Evolutionary conservation across 73 alveolate species (phyloP).

Genomic region (Paramecium pentaurelia): DNA sequence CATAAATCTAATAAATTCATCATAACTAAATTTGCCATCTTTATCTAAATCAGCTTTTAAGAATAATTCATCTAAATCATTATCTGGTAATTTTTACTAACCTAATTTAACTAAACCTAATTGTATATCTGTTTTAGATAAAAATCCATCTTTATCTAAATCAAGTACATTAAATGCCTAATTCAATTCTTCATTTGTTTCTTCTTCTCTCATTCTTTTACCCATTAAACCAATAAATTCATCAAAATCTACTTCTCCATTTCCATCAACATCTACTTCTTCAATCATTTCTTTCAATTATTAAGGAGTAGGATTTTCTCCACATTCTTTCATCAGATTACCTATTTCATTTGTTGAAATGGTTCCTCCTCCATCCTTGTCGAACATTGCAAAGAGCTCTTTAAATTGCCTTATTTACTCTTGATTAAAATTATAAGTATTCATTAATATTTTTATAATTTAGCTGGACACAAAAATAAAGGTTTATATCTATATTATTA

Average conservation of each 20-base stretch:
- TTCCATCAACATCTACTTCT: constrained; percentile 97
- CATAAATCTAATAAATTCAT: constrained; percentile 12
- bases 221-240: constrained; percentile 97
- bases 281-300: constrained; percentile 88
- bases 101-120: constrained; percentile 66
- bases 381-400: constrained; percentile 76
- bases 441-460: background rate
- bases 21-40: constrained; percentile 36
- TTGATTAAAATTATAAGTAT: background rate
- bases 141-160: constrained; percentile 55
- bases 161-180: constrained; percentile 73
- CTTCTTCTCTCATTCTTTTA: constrained; percentile 96
- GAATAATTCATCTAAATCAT: constrained; percentile 78
- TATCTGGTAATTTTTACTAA: background rate
- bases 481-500: background rate
- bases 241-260: constrained; percentile 97
- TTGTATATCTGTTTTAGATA: constrained; percentile 59
- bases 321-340: constrained; percentile 92
- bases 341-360: constrained; percentile 95
- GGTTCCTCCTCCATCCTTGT: constrained; percentile 96
- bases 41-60: background rate
- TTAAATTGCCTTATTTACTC: constrained; percentile 19
- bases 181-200: constrained; percentile 94
- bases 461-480: background rate
- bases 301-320: constrained; percentile 95